phyloP scores from a whole-genome alignment of 2,329 filamentous ascomycete genomes.

The Cadophora sp. region DNA sequence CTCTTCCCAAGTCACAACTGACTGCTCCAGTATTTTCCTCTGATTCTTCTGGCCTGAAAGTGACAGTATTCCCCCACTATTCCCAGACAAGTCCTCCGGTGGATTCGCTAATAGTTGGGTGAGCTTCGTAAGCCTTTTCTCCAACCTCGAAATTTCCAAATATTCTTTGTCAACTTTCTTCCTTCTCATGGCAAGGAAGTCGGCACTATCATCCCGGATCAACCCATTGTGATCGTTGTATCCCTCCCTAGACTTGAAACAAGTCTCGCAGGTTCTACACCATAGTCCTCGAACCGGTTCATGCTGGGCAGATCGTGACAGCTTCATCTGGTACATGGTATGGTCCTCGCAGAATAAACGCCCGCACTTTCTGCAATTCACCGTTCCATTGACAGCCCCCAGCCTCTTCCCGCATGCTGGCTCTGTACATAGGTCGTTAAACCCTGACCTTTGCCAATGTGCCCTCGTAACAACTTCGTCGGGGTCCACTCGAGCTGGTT shows the following conservation, averaged over 20 bases:
- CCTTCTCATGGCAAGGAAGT: constrained; percentile 74
- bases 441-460: constrained; percentile 85
- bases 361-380: constrained; percentile 95
- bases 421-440: constrained; percentile 84
- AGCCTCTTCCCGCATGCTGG: constrained; percentile 83
- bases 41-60: constrained; percentile 74
- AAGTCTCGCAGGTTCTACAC: constrained; percentile 98
- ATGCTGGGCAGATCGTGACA: constrained; percentile 86
- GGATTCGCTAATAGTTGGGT: constrained; percentile 82
- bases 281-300: constrained; percentile 90
- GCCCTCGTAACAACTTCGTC: constrained; percentile 87
- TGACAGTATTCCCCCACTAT: constrained; percentile 58
- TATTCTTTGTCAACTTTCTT: constrained; percentile 84
- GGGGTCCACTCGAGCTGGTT: constrained; percentile 62
- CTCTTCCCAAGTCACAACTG: constrained; percentile 94
- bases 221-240: constrained; percentile 89
- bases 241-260: constrained; percentile 93
- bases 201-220: constrained; percentile 72
- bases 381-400: constrained; percentile 78
- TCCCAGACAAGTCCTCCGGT: constrained; percentile 67
- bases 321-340: constrained; percentile 99
- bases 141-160: constrained; percentile 85
- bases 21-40: constrained; percentile 85
- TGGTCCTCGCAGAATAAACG: constrained; percentile 95
- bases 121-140: constrained; percentile 90